Percentiles rank a stretch among this genome's conserved stretches.
phyloP scores from a whole-genome alignment of 2,329 filamentous ascomycete genomes.

The Alternaria burnsii region DNA sequence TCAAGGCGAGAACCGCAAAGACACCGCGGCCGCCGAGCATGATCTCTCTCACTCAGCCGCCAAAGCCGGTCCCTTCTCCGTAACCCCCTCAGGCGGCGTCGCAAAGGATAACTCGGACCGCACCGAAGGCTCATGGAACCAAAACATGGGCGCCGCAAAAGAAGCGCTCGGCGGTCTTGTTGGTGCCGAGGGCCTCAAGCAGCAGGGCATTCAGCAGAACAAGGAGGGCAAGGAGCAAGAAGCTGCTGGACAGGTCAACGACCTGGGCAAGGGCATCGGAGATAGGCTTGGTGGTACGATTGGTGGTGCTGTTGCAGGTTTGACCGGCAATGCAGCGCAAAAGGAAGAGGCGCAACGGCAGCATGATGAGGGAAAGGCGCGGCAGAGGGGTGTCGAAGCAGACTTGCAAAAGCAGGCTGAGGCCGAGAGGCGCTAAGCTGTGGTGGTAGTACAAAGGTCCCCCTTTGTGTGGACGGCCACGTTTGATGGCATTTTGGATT shows the following conservation, averaged over 20 bases:
- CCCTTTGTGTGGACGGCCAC: background rate
- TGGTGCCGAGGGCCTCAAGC: conserved; percentile 79
- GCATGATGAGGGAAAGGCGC: conserved; percentile 84
- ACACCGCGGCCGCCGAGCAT: conserved; percentile 71
- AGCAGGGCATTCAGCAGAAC: conserved; percentile 79
- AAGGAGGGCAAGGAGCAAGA: conserved; percentile 81
- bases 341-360: conserved; percentile 71
- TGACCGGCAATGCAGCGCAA: conserved; percentile 74
- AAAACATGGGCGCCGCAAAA: conserved; percentile 87
- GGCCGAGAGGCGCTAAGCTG: conserved; percentile 5
- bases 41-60: conserved; percentile 77
- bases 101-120: conserved; percentile 78
- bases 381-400: conserved; percentile 81
- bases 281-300: conserved; percentile 71
- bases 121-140: conserved; percentile 78
- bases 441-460: too few species aligned
- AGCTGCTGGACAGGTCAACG: conserved; percentile 80
- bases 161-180: conserved; percentile 78
- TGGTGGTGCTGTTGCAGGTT: conserved; percentile 73
- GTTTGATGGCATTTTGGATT: background rate
- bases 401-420: conserved; percentile 76
- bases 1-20: conserved; percentile 71
- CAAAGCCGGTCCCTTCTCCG: conserved; percentile 76
- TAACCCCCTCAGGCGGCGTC: conserved; percentile 74
- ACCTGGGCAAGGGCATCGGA: conserved; percentile 70